phyloP scores from a whole-genome alignment of 331 rosid genomes.

The Rhamnella rubrinervis region DNA sequence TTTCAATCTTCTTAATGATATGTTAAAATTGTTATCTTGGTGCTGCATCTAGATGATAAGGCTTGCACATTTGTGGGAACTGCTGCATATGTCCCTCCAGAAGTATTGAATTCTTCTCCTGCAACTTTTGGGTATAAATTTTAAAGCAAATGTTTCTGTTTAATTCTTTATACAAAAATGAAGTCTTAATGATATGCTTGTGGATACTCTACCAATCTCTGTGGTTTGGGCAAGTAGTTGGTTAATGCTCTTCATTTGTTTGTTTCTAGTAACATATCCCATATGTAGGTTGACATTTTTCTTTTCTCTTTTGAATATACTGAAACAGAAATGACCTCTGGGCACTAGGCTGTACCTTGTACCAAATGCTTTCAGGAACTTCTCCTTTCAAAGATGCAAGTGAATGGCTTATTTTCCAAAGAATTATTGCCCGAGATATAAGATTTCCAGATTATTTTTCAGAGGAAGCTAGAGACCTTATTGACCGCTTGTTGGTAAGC shows the following conservation, averaged over 20 bases:
- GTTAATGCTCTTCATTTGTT: conserved; percentile 6
- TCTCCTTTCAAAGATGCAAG: conserved; percentile 98
- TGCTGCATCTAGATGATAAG: conserved; percentile 66
- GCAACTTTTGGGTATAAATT: conserved; percentile 85
- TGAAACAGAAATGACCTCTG: conserved; percentile 94
- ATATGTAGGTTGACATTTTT: conserved; percentile 24
- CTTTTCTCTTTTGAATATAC: conserved; percentile 22
- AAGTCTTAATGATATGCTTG: conserved; percentile 10
- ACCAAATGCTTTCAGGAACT: conserved; percentile 99
- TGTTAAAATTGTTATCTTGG: conserved; percentile 9
- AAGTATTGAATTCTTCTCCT: conserved; percentile 99
- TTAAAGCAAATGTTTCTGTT: conserved; percentile 6
- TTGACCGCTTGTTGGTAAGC: conserved; percentile 85
- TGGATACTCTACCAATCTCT: background rate
- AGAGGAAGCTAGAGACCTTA: conserved; percentile 75
- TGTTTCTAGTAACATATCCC: conserved; percentile 16
- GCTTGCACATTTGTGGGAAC: conserved; percentile 99
- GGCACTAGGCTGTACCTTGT: conserved; percentile 99
- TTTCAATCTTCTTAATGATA: conserved; percentile 16
- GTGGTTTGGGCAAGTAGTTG: conserved; percentile 3
- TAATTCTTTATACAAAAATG: background rate
- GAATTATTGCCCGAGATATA: conserved; percentile 93
- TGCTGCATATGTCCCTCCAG: conserved; percentile 99
- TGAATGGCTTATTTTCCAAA: conserved; percentile 99
- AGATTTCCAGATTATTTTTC: conserved; percentile 92